A percentile compares a stretch with the other conserved stretches of the same genome.
These are phyloP conservation scores for Blastobotrys elegans DNA, from an alignment of 1,139 yeast species.

Conservation along the genomic window DNA sequence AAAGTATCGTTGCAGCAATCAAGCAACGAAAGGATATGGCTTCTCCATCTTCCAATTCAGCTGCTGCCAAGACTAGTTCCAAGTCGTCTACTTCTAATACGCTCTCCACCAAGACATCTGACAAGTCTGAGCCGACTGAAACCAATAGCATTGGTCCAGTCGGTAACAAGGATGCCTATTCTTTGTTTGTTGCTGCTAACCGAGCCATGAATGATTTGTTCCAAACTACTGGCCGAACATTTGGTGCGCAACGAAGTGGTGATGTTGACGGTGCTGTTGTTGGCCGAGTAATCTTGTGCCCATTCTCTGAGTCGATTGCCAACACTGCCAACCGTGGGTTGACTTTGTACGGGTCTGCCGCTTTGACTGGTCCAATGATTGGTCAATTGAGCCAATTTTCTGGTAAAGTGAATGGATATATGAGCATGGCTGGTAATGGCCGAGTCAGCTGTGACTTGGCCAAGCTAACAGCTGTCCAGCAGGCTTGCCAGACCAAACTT, in stretches of 20 bases:
- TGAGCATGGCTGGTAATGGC: constrained; percentile 6
- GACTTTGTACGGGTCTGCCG: not conserved
- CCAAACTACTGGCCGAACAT: constrained; percentile 2
- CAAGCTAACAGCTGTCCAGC: not conserved
- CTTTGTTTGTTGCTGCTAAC: constrained; percentile 3
- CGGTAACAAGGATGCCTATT: constrained; percentile 2
- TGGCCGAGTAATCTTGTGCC: constrained; percentile 6
- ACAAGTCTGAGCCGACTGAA: not conserved
- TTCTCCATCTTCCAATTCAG: no score
- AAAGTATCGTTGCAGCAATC: not conserved
- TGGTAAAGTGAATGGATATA: constrained; percentile 2
- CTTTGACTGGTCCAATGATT: not conserved
- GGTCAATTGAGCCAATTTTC: constrained; percentile 7
- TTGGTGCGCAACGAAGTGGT: constrained; percentile 2
- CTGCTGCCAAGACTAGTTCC: not conserved
- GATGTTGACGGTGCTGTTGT: constrained; percentile 6
- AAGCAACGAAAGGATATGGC: not conserved
- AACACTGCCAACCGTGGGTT: constrained; percentile 1
- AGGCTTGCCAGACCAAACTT: not conserved
- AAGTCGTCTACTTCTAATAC: not conserved
- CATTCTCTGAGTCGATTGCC: constrained; percentile 4
- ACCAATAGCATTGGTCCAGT: not conserved
- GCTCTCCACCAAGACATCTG: not conserved
- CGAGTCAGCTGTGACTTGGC: constrained; percentile 5
- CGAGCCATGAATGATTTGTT: constrained; percentile 3